A percentile compares a stretch with the other conserved stretches of the same genome.
Evolutionary conservation across 768 basidiomycete species (phyloP).

Genomic region (Harrya chromipes): DNA sequence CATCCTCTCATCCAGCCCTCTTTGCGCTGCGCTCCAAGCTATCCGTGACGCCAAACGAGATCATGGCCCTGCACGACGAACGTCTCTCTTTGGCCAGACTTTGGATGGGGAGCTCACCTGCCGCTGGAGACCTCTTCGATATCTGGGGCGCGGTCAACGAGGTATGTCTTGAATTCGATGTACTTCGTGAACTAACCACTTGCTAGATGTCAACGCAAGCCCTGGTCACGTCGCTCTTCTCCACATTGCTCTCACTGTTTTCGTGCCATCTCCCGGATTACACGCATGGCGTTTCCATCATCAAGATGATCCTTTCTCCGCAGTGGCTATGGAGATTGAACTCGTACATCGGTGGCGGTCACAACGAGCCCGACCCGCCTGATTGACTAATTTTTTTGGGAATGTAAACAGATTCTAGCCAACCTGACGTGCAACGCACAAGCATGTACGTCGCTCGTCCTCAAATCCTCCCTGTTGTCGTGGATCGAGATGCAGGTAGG

Average conservation of each 20-base stretch:
- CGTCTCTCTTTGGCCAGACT: constrained; percentile 59
- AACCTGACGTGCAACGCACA: constrained; percentile 68
- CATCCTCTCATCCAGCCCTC: constrained; percentile 33
- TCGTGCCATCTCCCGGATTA: constrained; percentile 71
- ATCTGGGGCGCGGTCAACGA: constrained; percentile 55
- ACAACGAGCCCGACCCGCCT: constrained; percentile 45
- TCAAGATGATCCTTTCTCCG: constrained; percentile 56
- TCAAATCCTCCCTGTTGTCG: too few species aligned
- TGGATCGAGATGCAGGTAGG: constrained; percentile 71
- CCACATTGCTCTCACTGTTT: constrained; percentile 58
- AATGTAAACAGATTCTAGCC: constrained; percentile 57
- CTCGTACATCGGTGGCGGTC: constrained; percentile 56
- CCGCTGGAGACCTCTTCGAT: constrained; percentile 57
- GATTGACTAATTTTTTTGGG: too few species aligned
- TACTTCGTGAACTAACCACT: background rate
- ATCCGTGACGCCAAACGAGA: constrained; percentile 48
- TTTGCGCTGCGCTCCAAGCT: constrained; percentile 55
- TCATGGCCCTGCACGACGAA: constrained; percentile 52
- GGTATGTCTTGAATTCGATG: constrained; percentile 34
- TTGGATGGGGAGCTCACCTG: constrained; percentile 60
- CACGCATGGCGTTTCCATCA: constrained; percentile 54
- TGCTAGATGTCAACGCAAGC: constrained; percentile 42
- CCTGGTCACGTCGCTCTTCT: constrained; percentile 46
- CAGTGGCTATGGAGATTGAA: constrained; percentile 58
- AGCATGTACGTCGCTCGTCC: constrained; percentile 66